Evolutionary conservation across 2,329 filamentous ascomycete genomes (phyloP), one percentile per base, ranked within the genome.

Genomic region (Calycina marina): DNA sequence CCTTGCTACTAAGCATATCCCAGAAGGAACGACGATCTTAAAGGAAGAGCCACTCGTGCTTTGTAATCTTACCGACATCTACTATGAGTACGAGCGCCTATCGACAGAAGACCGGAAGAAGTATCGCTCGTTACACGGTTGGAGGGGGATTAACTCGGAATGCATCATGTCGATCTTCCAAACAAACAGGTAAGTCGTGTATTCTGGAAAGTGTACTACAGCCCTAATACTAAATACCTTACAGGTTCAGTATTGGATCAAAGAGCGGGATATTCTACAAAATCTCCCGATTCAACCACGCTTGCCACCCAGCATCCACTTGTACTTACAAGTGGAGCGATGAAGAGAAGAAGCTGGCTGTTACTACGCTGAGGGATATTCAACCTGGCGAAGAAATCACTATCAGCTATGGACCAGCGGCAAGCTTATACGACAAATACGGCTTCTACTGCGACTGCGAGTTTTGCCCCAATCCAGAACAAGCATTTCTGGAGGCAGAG

Each of bases 261-360:
- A 30, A 36, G 25, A 31, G 34, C 6, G 59, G 56, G 0, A 58
- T 72, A 2, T 71, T 69, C 35, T 55, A 62, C 1, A 53, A 67
- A 4, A 65, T 62, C 0, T 62, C 67, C 0, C 58, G 69, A 2
- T 72, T 75, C 51, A 75, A 75, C 45, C 70, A 75, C 44, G 61
- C 67, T 0, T 75, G 70, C 43, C 37, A 41, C 2, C 55, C 58
- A 0, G 47, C 61, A 26, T 45, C 69, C 15, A 40, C 51, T 2
- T 72, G 65, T 43, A 40, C 28, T 1, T 69, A 59, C 40, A 14
- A 5, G 2, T 49, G 36, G 22, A 56, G 65, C 31, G 4, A 30
- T 0, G 25, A 34, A 0, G 35, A 40, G 1, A 40, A 51, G 5
- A 46, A 52, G 3, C 57, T 75, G 18, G 48, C 55, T 1, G 54